A percentile compares a stretch with the other conserved stretches of the same genome.
Conservation (phyloP, 306 rosid genomes). For the Hippophae tibetana region DNA sequence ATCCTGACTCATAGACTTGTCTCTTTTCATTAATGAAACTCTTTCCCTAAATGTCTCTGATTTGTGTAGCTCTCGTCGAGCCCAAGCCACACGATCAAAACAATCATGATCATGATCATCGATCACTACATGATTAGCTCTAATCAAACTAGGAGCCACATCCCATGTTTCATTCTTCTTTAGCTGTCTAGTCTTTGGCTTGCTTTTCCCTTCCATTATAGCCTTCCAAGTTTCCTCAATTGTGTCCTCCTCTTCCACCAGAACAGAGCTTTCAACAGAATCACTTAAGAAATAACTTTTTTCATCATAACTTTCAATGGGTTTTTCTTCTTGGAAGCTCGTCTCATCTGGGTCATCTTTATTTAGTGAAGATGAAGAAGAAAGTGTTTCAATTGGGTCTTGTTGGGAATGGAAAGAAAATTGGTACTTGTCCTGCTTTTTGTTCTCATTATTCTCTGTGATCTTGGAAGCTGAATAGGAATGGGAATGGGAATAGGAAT, state of each 20-base stretch:
- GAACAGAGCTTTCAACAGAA: slow-evolving; percentile 2
- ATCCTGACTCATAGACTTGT: slow-evolving; percentile 60
- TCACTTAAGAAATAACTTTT: slow-evolving; percentile 3
- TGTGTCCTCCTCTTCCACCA: slow-evolving; percentile 18
- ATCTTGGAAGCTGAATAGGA: not conserved
- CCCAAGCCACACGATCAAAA: slow-evolving; percentile 49
- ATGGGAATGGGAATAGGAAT: not conserved
- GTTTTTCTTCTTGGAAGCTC: slow-evolving; percentile 16
- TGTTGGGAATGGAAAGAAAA: not conserved
- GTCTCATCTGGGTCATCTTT: slow-evolving; percentile 21
- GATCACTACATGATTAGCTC: slow-evolving; percentile 20
- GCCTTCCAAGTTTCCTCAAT: slow-evolving; percentile 51
- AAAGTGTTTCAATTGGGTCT: not conserved
- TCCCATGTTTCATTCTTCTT: slow-evolving; percentile 47
- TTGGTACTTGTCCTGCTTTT: not conserved
- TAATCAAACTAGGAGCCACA: slow-evolving; percentile 22
- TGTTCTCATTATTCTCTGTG: slow-evolving; percentile 3
- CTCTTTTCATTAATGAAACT: slow-evolving; percentile 45
- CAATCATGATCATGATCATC: not conserved
- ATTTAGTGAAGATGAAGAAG: not conserved
- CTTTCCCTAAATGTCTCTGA: slow-evolving; percentile 59
- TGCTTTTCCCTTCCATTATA: slow-evolving; percentile 39
- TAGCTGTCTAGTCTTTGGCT: slow-evolving; percentile 16
- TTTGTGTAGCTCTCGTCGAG: slow-evolving; percentile 46
- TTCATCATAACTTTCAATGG: slow-evolving; percentile 10